A percentile compares a stretch with the other conserved stretches of the same genome.
phyloP scores from a whole-genome alignment of 495 filamentous ascomycete species.

The Opeltia flavorubescens region DNA sequence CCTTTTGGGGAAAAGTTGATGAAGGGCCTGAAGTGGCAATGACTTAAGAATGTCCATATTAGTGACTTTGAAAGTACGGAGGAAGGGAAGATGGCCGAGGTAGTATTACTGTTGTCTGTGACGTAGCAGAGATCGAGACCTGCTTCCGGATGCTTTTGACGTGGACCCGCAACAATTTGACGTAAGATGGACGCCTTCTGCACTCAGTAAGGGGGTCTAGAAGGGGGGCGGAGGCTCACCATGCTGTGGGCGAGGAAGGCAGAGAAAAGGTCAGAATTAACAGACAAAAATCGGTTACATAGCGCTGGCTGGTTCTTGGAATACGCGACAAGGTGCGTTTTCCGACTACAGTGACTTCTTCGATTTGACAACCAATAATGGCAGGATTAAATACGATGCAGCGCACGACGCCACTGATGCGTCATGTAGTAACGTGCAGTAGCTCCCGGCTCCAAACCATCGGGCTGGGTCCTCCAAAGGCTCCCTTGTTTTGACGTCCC shows the following conservation, averaged over 20 bases:
- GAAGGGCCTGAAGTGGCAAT: slow-evolving; percentile 75
- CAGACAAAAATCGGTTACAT: too few relatives aligned
- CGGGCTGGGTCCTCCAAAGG: too few relatives aligned
- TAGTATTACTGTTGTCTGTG: slow-evolving; percentile 51
- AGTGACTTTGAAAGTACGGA: background rate
- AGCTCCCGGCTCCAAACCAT: too few relatives aligned
- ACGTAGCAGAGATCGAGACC: slow-evolving; percentile 94
- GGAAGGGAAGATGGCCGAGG: background rate
- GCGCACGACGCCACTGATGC: too few relatives aligned
- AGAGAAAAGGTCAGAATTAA: background rate
- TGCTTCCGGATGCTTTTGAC: slow-evolving; percentile 68
- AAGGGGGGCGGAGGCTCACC: background rate
- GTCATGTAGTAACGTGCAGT: slow-evolving; percentile 3
- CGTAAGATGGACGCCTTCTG: slow-evolving; percentile 50
- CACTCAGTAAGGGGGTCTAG: background rate
- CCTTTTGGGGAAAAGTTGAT: slow-evolving; percentile 71
- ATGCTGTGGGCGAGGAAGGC: background rate
- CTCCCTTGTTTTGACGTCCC: too few relatives aligned
- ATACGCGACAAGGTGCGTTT: too few relatives aligned
- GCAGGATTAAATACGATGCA: too few relatives aligned
- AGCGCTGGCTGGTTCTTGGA: background rate
- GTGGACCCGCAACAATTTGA: slow-evolving; percentile 66
- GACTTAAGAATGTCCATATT: slow-evolving; percentile 24
- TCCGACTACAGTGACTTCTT: too few relatives aligned
- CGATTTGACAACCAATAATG: too few relatives aligned